phyloP scores from a whole-genome alignment of 1,139 yeast genomes.

The Zygoascus hellenicus region DNA sequence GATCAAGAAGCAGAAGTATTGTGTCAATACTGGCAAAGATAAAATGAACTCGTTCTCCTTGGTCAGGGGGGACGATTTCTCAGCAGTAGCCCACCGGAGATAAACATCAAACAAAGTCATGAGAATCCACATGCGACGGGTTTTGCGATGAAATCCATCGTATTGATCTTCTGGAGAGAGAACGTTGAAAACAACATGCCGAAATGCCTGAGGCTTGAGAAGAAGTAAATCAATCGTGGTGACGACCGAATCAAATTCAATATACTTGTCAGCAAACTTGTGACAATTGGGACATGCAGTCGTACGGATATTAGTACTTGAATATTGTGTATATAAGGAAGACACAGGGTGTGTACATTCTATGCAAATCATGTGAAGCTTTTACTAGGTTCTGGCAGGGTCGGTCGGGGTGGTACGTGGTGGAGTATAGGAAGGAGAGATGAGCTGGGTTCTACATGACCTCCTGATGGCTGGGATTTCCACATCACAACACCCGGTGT shows the following conservation, averaged over 20 bases:
- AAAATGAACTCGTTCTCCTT: conserved; percentile 33
- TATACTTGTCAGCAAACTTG: conserved; percentile 78
- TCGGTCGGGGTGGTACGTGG: neutral
- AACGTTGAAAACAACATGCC: conserved; percentile 78
- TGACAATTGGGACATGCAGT: conserved; percentile 73
- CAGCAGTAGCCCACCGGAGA: conserved; percentile 87
- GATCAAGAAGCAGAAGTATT: conserved; percentile 61
- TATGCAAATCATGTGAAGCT: conserved; percentile 71
- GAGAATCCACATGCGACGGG: conserved; percentile 51
- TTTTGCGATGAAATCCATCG: conserved; percentile 25
- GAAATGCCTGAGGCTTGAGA: conserved; percentile 81
- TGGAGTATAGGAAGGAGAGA: neutral
- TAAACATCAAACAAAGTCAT: conserved; percentile 84
- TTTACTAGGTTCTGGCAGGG: neutral
- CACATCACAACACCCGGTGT: neutral
- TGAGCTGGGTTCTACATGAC: neutral
- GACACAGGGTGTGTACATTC: conserved; percentile 69
- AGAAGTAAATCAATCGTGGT: conserved; percentile 77
- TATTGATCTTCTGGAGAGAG: conserved; percentile 34
- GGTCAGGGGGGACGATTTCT: conserved; percentile 34
- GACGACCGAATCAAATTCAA: conserved; percentile 82
- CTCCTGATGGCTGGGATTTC: neutral
- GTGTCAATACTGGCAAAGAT: conserved; percentile 44
- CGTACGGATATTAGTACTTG: conserved; percentile 72
- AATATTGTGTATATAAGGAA: conserved; percentile 63